Conservation (phyloP, 495 filamentous ascomycete species). For the Apodospora peruviana region DNA sequence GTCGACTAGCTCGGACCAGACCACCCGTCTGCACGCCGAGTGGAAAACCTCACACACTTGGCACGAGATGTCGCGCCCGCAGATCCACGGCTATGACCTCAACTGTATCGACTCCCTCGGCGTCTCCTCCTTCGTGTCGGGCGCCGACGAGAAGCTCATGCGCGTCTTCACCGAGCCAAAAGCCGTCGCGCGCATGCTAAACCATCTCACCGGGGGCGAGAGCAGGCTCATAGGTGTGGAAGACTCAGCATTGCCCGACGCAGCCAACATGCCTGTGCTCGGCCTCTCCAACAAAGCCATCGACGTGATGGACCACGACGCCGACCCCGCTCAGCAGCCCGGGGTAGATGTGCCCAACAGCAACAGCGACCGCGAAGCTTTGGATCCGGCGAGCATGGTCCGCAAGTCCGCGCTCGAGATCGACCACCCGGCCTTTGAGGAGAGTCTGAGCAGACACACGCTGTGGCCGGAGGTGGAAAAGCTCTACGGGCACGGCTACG, state of each 20-base stretch:
- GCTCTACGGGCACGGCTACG: constrained; percentile 97
- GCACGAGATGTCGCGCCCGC: constrained; percentile 94
- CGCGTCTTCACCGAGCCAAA: constrained; percentile 91
- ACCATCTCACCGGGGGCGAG: constrained; percentile 60
- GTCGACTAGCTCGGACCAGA: constrained; percentile 88
- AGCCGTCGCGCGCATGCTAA: constrained; percentile 69
- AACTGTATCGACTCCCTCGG: constrained; percentile 83
- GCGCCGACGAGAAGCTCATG: constrained; percentile 96
- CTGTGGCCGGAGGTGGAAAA: constrained; percentile 97
- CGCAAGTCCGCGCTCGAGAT: constrained; percentile 43
- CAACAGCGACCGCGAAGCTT: constrained; percentile 31
- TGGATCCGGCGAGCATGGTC: constrained; percentile 36
- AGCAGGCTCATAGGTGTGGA: constrained; percentile 38
- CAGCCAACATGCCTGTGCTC: constrained; percentile 88
- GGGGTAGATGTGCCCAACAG: constrained; percentile 20
- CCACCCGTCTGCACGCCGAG: constrained; percentile 83
- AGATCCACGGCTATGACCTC: constrained; percentile 97
- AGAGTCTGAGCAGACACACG: constrained; percentile 81
- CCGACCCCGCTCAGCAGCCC: constrained; percentile 12
- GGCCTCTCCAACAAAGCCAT: constrained; percentile 95
- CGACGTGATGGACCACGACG: constrained; percentile 52
- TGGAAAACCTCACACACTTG: constrained; percentile 62
- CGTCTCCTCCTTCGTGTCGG: constrained; percentile 72
- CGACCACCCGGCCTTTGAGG: constrained; percentile 76
- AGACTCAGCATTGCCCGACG: constrained; percentile 59